Percentiles rank a stretch among this genome's conserved stretches.
Evolutionary conservation across 2,329 filamentous ascomycete genomes (phyloP).

Genomic region (Metarhizium sp.): DNA sequence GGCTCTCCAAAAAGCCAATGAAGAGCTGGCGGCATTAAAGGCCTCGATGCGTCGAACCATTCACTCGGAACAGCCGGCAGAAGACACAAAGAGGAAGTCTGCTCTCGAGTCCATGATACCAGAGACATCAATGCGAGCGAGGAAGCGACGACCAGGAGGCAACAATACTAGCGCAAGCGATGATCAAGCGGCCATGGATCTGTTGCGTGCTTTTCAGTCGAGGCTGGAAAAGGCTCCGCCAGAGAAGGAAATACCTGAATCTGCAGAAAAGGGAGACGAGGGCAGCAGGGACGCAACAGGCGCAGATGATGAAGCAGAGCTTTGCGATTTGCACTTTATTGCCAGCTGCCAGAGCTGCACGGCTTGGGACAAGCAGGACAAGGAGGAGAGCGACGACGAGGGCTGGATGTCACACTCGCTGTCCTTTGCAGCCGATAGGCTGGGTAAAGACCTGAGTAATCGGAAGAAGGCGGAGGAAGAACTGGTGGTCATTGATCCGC

Average conservation of each 20-base stretch:
- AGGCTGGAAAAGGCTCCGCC: constrained; percentile 54
- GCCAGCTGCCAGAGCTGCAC: constrained; percentile 88
- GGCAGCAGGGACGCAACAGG: constrained; percentile 14
- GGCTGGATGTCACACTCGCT: constrained; percentile 84
- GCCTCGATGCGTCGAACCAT: constrained; percentile 68
- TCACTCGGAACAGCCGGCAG: constrained; percentile 34
- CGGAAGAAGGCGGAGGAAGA: constrained; percentile 88
- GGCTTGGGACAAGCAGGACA: constrained; percentile 64
- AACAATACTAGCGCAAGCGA: constrained; percentile 40
- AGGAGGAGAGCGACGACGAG: constrained; percentile 50
- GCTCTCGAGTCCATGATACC: constrained; percentile 68
- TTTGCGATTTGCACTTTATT: constrained; percentile 95
- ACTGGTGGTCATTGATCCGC: constrained; percentile 83
- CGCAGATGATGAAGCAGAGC: constrained; percentile 56
- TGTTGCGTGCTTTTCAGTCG: constrained; percentile 71
- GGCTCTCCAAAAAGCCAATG: constrained; percentile 61
- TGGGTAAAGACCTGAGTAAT: constrained; percentile 88
- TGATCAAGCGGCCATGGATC: constrained; percentile 56
- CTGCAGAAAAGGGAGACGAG: constrained; percentile 26
- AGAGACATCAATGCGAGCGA: constrained; percentile 56
- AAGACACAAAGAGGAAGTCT: constrained; percentile 51
- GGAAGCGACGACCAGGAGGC: constrained; percentile 57
- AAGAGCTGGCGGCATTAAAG: constrained; percentile 72
- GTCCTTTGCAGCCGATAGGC: constrained; percentile 76
- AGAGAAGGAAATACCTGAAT: constrained; percentile 28